phyloP scores from a whole-genome alignment of 2,329 filamentous ascomycete species.

The Hysterium pulicare region DNA sequence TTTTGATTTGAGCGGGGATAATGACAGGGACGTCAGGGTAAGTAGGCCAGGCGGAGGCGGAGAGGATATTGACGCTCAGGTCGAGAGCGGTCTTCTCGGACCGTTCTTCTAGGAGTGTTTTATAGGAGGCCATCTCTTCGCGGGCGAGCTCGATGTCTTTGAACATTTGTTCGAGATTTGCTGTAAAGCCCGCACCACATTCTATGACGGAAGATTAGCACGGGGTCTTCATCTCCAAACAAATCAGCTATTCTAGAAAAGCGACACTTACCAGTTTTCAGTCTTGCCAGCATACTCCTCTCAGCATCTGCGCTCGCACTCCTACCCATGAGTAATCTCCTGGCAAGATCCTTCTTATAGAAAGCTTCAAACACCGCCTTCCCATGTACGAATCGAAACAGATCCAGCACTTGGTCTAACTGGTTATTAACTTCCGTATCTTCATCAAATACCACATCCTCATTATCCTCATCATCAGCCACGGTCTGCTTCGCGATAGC shows the following conservation, averaged over 20 bases:
- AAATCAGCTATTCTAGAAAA: neutral
- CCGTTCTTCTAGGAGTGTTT: constrained; percentile 60
- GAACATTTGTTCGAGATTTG: constrained; percentile 99
- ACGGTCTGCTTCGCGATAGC: constrained; percentile 52
- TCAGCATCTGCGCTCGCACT: constrained; percentile 95
- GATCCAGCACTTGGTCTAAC: constrained; percentile 84
- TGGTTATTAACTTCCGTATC: constrained; percentile 89
- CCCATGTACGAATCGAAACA: constrained; percentile 95
- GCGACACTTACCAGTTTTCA: constrained; percentile 62
- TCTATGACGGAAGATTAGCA: constrained; percentile 48
- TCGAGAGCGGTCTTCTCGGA: constrained; percentile 61
- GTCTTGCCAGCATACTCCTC: constrained; percentile 86
- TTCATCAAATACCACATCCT: constrained; percentile 71
- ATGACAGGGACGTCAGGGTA: constrained; percentile 76
- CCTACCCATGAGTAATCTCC: constrained; percentile 82
- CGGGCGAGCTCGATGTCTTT: constrained; percentile 92
- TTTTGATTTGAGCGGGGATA: constrained; percentile 70
- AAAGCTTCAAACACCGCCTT: constrained; percentile 98
- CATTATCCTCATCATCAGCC: constrained; percentile 58
- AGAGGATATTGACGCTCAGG: constrained; percentile 85
- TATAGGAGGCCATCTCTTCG: constrained; percentile 91
- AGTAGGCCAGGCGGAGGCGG: constrained; percentile 85
- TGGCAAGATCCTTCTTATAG: constrained; percentile 95
- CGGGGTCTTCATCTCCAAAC: neutral
- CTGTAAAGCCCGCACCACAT: constrained; percentile 90